Base-by-base conservation (phyloP, 2,329 filamentous ascomycete genomes). In the Cercospora beticola region DNA sequence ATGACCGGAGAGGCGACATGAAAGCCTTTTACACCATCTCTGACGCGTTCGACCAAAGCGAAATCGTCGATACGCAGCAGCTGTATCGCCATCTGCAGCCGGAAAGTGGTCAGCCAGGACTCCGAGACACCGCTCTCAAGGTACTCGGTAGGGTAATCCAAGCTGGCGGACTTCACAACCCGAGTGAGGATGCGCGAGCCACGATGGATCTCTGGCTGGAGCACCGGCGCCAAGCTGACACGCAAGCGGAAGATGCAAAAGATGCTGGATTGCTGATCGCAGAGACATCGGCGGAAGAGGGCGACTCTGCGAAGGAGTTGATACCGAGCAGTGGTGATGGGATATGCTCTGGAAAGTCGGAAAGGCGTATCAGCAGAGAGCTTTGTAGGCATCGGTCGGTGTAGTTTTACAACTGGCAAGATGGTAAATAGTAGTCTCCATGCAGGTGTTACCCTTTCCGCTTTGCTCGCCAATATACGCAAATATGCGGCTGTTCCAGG, bases 161-260 rank as follows among this genome's bases (percentile, higher is more conserved):
- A 59, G 54, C 18, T 33, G 26, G 2, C 1, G 58, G 26, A 10
- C 65, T 67, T 18, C 67, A 72, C 57, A 36, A 40, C 3, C 69
- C 63, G 16, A 60, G 61, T 9, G 69, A 72, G 40, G 69, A 72
- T 40, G 67, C 67, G 5, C 28, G 31, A 36, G 63, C 71, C 0
- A 72, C 71, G 2, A 71, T 72, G 62, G 54, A 61, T n/a, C 40
- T 71, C 21, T 70, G 66, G 18, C 64, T 21, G 31, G 23, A n/a
- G 30, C 58, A 61, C 26, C 9, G 36, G 30, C 16, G n/a, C 10
- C 23, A 33, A 33, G 54, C 54, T 18, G 28, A 52, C 10, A 18
- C 16, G 21, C 18, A 26, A 10, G 46, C 46, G 10, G 46, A 23
- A 21, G 46, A 52, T 2, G 21, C 21, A 1, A 21, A 21, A 12